These are phyloP conservation scores for Chlorella sp. DNA, from an alignment of 139 green algal genomes.

Conservation along the genomic window DNA sequence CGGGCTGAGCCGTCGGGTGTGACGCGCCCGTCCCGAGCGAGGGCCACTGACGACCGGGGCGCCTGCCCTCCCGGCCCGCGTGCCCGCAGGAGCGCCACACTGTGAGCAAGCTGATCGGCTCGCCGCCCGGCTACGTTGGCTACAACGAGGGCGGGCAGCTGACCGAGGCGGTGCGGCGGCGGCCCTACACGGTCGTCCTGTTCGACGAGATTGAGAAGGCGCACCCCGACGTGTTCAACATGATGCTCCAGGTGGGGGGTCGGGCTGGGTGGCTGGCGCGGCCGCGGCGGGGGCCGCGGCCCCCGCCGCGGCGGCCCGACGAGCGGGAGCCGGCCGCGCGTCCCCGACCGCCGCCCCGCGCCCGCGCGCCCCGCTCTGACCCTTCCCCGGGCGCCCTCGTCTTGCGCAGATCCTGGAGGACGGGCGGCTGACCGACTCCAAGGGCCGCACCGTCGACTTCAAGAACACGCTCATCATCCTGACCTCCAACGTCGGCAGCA, in stretches of 20 bases:
- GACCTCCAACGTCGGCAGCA: slow-evolving; percentile 97
- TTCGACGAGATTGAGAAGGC: slow-evolving; percentile 99
- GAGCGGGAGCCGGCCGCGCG: too few relatives aligned
- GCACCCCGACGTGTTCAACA: slow-evolving; percentile 99
- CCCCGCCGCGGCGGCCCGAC: too few relatives aligned
- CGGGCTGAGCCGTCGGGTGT: too few relatives aligned
- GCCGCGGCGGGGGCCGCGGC: too few relatives aligned
- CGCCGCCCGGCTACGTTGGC: slow-evolving; percentile 97
- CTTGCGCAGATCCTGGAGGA: slow-evolving; percentile 38
- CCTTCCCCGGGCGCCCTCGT: too few relatives aligned
- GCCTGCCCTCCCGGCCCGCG: too few relatives aligned
- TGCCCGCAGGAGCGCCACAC: too few relatives aligned
- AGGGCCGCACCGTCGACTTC: slow-evolving; percentile 98
- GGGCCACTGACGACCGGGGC: too few relatives aligned
- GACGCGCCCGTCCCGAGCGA: too few relatives aligned
- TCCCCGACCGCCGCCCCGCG: too few relatives aligned
- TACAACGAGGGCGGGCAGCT: slow-evolving; percentile 99
- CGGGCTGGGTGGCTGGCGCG: too few relatives aligned
- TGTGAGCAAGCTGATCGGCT: slow-evolving; percentile 99
- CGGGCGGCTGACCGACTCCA: slow-evolving; percentile 58
- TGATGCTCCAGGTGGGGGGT: slow-evolving; percentile 99
- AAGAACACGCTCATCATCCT: slow-evolving; percentile 99
- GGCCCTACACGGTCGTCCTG: slow-evolving; percentile 98
- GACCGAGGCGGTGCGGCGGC: slow-evolving; percentile 94
- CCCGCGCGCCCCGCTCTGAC: too few relatives aligned